Evolutionary conservation across 2,329 filamentous ascomycete species (phyloP), one percentile per base, ranked within the genome.

Genomic region (Reticulascus tulasneorum): DNA sequence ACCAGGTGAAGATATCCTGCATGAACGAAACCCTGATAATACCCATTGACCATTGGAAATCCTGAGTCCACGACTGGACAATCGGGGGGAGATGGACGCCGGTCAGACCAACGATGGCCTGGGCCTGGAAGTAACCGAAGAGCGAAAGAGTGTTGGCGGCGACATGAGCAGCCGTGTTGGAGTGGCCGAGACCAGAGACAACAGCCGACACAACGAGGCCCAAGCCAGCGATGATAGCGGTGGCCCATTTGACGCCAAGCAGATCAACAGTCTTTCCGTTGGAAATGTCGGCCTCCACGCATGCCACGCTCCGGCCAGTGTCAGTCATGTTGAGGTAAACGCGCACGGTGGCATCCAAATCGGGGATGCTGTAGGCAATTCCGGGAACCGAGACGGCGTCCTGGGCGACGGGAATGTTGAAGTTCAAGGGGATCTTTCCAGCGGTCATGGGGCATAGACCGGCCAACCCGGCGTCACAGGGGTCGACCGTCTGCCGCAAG

Each of bases 41-140:
- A 51, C 91, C 91, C 87, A 97, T 93, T 54, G 84, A 94, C 91
- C 91, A 97, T 58, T 94, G 86, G 67, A 97, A 96, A 64, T 96
- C 91, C 65, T 96, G 90, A 2, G 90, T 95, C 91, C 91, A 97
- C 0, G 90, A 77, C 53, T 86, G 76, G 35, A 94, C 91, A 43
- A 95, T 86, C 1, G 91, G 91, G 9, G 91, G 91, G 35, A 95
- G 75, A 29, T 74, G 71, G 11, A 96, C 83, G 15, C 84, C 78
- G 35, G 83, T 86, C 62, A 96, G 82, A 46, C 90, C 90, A 52
- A 95, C 73, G 62, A 96, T 88, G 18, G 91, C 90, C 63, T 95
- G 90, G 5, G 87, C 81, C 64, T 97, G 91, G 73, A 96, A 95
- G 64, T 93, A 96, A 43, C 84, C 79, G 57, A 95, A 94, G 20